Evolutionary conservation across 805 yeast species (phyloP).

Genomic region (Yarrowia deformans): DNA sequence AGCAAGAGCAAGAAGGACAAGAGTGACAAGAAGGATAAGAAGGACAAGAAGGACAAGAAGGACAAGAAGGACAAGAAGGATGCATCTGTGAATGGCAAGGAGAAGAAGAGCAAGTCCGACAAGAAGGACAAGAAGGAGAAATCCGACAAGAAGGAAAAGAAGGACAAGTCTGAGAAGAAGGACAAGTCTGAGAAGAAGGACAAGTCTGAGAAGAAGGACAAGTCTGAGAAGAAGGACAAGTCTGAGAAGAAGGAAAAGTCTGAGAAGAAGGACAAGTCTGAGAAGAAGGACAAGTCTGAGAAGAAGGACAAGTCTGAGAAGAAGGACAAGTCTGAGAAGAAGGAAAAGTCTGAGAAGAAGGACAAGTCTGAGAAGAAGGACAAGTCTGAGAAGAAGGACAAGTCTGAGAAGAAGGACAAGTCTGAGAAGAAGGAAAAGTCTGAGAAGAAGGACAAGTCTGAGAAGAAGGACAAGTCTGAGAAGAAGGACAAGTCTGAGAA

Average conservation of each 20-base stretch:
- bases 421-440: constrained; percentile 6
- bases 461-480: constrained; percentile 45
- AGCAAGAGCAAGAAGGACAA: constrained; percentile 43
- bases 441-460: constrained; percentile 13
- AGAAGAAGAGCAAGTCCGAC: constrained; percentile 43
- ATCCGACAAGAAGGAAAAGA: constrained; percentile 41
- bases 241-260: constrained; percentile 42
- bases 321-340: constrained; percentile 44
- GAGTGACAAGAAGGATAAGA: constrained; percentile 41
- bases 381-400: constrained; percentile 27
- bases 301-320: constrained; percentile 40
- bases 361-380: constrained; percentile 47
- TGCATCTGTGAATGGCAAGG: constrained; percentile 42
- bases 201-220: too few relatives aligned
- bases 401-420: constrained; percentile 1
- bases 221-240: constrained; percentile 46
- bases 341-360: constrained; percentile 45
- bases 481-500: constrained; percentile 45
- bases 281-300: constrained; percentile 46
- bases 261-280: constrained; percentile 45
- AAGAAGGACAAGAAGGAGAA: constrained; percentile 45
- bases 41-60: constrained; percentile 47
- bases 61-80: constrained; percentile 42
- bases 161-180: constrained; percentile 47
- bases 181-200: constrained; percentile 44